phyloP scores from a whole-genome alignment of 495 filamentous ascomycete species.

The Aspergillus homomorphus region DNA sequence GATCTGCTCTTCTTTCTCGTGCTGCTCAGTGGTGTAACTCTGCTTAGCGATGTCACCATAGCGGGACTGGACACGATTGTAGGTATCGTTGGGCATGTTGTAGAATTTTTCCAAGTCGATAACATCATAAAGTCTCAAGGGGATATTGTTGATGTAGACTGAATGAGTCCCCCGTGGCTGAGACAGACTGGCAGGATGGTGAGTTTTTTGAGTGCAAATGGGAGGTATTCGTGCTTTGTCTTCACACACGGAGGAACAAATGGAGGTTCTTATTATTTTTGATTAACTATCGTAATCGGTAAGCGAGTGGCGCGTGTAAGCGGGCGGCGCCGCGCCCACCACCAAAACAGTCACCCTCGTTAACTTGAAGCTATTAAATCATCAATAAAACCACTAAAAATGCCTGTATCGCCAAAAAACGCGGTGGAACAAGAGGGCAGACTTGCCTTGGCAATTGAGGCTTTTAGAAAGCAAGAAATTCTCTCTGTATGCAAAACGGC shows the following conservation, averaged over 20 bases:
- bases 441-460: neutral
- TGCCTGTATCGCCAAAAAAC: neutral
- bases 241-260: too few relatives aligned
- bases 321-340: neutral
- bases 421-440: neutral
- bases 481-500: neutral
- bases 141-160: too few relatives aligned
- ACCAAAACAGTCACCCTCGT: neutral
- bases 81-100: constrained; percentile 10
- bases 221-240: too few relatives aligned
- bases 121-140: too few relatives aligned
- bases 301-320: too few relatives aligned
- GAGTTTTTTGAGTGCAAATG: too few relatives aligned
- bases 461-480: neutral
- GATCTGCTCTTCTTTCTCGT: constrained; percentile 28
- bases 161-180: too few relatives aligned
- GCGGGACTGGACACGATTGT: constrained; percentile 12
- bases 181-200: too few relatives aligned
- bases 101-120: neutral
- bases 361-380: too few relatives aligned
- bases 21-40: neutral
- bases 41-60: constrained; percentile 16
- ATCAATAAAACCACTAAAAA: neutral
- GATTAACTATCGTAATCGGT: too few relatives aligned
- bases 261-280: too few relatives aligned